Evolutionary conservation across 257 asterid species (phyloP), one percentile per base, ranked within the genome.

Genomic region (Nicotiana benthamiana): DNA sequence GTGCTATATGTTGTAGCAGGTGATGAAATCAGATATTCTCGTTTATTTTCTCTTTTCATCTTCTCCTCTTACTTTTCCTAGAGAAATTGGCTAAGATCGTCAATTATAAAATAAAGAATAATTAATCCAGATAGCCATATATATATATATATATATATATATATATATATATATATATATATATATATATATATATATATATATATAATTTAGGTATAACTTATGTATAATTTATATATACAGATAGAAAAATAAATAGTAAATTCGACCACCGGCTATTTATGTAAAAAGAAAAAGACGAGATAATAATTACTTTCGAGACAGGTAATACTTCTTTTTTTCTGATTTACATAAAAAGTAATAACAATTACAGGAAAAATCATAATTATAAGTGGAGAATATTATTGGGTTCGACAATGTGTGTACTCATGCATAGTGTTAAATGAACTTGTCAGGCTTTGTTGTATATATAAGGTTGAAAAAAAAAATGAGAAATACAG

Each of bases 361-460:
- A 61, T 36, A 72, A 72, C 8, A 48, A 13, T 40, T 40, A 40
- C 13, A 46, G 15, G 13, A 22, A 70, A 28, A 5, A 5, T 7
- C 20, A 60, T 61, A 10, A 24, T 61, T 24, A 51, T 11, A 24
- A 24, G 16, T 26, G 15, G 7, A 72, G 8, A 20, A 68, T 43
- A 70, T 70, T 43, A 70, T 70, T 46, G 59, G 17, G 62, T 17
- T 56, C 1, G 43, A 46, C 1, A 70, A 22, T 70, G 59, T 70
- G 56, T 51, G 77, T 70, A 70, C 61, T 72, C 78, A 72, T 72
- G 78, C 40, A 72, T 46, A 24, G 11, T 48, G 60, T 72, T 72
- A 24, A 72, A 72, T 72, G 78, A 72, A 72, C 24, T 72, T 72
- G 78, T 72, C 61, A 72, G 61, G 32, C 22, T 48, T 72, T 72